Percentiles rank a stretch among this genome's conserved stretches.
Evolutionary conservation across 768 basidiomycete species (phyloP).

Genomic region (Pleurotus citrinopileatus): DNA sequence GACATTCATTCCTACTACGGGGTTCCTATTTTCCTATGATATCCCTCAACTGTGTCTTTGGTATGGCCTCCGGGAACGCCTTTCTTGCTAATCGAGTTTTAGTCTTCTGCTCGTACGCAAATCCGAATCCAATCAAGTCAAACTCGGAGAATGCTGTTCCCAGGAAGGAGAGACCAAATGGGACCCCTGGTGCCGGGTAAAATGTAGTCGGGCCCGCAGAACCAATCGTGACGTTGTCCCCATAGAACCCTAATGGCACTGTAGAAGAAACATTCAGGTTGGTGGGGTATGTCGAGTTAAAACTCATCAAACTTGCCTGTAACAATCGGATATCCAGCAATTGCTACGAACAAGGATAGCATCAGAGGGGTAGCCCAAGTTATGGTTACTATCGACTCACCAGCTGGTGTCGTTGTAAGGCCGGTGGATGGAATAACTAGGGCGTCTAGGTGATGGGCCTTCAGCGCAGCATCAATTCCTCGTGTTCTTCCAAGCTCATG

Average conservation of each 20-base stretch:
- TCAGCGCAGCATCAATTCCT: constrained; percentile 53
- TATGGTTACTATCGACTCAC: constrained; percentile 16
- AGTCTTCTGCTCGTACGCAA: constrained; percentile 66
- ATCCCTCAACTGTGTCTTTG: constrained; percentile 29
- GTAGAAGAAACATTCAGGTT: constrained; percentile 47
- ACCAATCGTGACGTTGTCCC: constrained; percentile 38
- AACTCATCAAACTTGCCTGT: constrained; percentile 16
- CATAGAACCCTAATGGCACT: constrained; percentile 63
- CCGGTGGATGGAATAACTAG: constrained; percentile 45
- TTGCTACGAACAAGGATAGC: constrained; percentile 32
- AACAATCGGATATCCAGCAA: constrained; percentile 59
- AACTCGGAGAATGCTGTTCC: constrained; percentile 63
- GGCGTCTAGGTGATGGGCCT: constrained; percentile 46
- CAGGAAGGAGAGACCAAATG: constrained; percentile 61
- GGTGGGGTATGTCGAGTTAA: not conserved
- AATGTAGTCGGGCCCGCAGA: constrained; percentile 38
- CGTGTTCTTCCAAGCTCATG: constrained; percentile 44
- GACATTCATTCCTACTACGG: no score
- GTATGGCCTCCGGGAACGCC: constrained; percentile 53
- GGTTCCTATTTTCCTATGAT: not conserved
- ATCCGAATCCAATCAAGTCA: constrained; percentile 53
- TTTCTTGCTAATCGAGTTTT: constrained; percentile 44
- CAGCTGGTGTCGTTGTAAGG: constrained; percentile 36
- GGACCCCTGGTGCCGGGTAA: constrained; percentile 53
- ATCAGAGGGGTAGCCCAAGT: constrained; percentile 1